Evolutionary conservation across 371 early-diverging fungal species (phyloP).

Genomic region (Rhizomucor pusillus): DNA sequence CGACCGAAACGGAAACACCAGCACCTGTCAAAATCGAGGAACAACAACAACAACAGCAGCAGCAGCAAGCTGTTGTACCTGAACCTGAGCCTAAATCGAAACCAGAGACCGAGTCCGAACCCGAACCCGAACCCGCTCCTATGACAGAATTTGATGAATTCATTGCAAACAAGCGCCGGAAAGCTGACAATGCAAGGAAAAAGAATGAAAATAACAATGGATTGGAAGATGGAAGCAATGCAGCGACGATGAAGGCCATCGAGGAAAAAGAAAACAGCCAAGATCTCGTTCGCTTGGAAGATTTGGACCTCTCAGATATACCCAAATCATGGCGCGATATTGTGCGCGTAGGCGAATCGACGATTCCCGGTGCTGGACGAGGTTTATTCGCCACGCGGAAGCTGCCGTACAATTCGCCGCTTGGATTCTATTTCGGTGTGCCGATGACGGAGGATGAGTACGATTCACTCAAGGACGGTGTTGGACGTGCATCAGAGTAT

Average conservation of each 20-base stretch:
- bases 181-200: not conserved
- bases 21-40: not conserved
- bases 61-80: not conserved
- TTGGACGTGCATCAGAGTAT: slow-evolving; percentile 65
- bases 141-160: slow-evolving; percentile 37
- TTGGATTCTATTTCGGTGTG: slow-evolving; percentile 88
- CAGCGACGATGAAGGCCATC: not conserved
- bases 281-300: slow-evolving; percentile 10
- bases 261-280: slow-evolving; percentile 9
- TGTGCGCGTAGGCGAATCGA: slow-evolving; percentile 22
- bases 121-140: not conserved
- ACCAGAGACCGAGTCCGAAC: not conserved
- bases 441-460: slow-evolving; percentile 88
- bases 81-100: not conserved
- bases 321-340: slow-evolving; percentile 55
- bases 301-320: slow-evolving; percentile 24
- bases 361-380: slow-evolving; percentile 44
- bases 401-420: slow-evolving; percentile 62
- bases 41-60: not conserved
- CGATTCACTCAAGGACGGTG: slow-evolving; percentile 78
- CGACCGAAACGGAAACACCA: not conserved
- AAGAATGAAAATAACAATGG: slow-evolving; percentile 4
- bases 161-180: slow-evolving; percentile 21
- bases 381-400: slow-evolving; percentile 74
- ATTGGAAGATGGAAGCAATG: slow-evolving; percentile 41